These are phyloP conservation scores for Sphaerulina musiva DNA, from an alignment of 2,329 filamentous ascomycete genomes.

Conservation along the genomic window DNA sequence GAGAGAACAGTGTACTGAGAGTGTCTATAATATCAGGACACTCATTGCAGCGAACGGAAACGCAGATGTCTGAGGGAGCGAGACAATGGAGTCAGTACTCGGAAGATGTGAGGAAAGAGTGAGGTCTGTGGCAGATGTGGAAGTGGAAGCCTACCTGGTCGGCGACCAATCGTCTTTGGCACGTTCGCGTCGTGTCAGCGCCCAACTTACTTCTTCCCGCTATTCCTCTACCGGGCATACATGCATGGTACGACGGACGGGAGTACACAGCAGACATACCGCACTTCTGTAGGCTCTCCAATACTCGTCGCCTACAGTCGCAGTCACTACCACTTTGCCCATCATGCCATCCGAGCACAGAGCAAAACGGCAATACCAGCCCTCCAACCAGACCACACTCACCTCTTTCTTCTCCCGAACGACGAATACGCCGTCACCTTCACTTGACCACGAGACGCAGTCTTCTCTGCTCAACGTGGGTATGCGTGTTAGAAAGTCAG, in stretches of 20 bases:
- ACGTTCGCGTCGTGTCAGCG: not conserved
- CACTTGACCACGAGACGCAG: conserved; percentile 61
- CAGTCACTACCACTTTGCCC: not conserved
- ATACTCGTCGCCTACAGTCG: not conserved
- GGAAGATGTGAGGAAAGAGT: not conserved
- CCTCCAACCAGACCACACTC: conserved; percentile 34
- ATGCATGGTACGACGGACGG: too few relatives aligned
- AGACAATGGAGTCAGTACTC: too few relatives aligned
- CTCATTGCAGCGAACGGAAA: too few relatives aligned
- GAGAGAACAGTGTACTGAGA: too few relatives aligned
- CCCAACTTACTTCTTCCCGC: too few relatives aligned
- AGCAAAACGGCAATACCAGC: conserved; percentile 42
- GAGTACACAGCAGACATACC: too few relatives aligned
- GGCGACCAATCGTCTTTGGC: not conserved
- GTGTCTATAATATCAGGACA: too few relatives aligned
- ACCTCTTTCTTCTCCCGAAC: conserved; percentile 38
- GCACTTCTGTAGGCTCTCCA: too few relatives aligned
- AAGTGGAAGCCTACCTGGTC: not conserved
- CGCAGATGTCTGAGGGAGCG: too few relatives aligned
- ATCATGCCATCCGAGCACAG: conserved; percentile 20
- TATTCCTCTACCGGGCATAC: too few relatives aligned
- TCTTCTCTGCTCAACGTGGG: conserved; percentile 82
- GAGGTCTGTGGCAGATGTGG: not conserved
- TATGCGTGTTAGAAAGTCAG: conserved; percentile 88
- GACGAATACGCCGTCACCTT: conserved; percentile 33